Conservation (phyloP, 2,329 filamentous ascomycete species). For the Lachnellula hyalina region DNA sequence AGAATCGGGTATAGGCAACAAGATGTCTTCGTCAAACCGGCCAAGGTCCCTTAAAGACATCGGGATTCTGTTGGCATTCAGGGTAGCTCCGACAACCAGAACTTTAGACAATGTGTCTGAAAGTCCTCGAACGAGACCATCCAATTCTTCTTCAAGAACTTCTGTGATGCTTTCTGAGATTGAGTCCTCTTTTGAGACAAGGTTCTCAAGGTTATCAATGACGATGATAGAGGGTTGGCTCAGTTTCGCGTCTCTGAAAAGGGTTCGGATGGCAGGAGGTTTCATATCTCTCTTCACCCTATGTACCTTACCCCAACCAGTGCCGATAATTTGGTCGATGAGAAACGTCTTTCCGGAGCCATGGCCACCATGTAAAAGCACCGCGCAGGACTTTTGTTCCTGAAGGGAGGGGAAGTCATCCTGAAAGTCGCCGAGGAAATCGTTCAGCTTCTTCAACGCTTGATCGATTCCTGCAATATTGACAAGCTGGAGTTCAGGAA, state of each 20-base stretch:
- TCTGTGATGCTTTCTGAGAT: constrained; percentile 47
- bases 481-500: constrained; percentile 34
- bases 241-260: constrained; percentile 63
- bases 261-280: constrained; percentile 54
- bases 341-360: constrained; percentile 83
- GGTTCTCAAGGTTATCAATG: constrained; percentile 69
- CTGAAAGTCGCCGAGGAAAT: constrained; percentile 54
- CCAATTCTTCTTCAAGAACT: constrained; percentile 49
- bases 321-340: constrained; percentile 59
- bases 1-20: constrained; percentile 72
- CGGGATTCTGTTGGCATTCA: constrained; percentile 68
- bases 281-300: constrained; percentile 53
- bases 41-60: constrained; percentile 57
- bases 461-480: constrained; percentile 63
- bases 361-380: constrained; percentile 65
- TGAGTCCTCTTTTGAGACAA: constrained; percentile 57
- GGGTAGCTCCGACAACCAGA: constrained; percentile 69
- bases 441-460: constrained; percentile 62
- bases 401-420: constrained; percentile 27
- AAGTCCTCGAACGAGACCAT: constrained; percentile 42
- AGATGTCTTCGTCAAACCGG: constrained; percentile 63
- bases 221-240: constrained; percentile 72
- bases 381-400: constrained; percentile 33
- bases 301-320: constrained; percentile 66
- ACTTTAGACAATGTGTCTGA: constrained; percentile 44